Conservation (phyloP, 2,329 filamentous ascomycete species). For the Botrytis aclada region DNA sequence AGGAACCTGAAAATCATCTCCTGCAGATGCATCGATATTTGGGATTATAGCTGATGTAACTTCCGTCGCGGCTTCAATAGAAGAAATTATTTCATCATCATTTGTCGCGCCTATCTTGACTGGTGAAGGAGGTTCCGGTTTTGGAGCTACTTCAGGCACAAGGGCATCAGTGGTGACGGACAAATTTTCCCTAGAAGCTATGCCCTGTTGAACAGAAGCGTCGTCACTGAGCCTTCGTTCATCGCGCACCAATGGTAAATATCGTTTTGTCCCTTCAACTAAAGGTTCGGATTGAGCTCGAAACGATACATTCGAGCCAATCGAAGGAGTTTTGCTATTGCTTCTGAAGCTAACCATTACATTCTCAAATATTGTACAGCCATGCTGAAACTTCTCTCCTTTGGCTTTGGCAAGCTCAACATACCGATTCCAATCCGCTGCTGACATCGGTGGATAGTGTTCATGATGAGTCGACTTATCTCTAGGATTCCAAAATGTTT, state of each 20-base stretch:
- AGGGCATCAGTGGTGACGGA: slow-evolving; percentile 21
- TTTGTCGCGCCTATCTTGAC: not conserved
- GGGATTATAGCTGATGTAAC: not conserved
- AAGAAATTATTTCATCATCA: not conserved
- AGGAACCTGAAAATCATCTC: slow-evolving; percentile 34
- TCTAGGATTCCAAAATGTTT: slow-evolving; percentile 54
- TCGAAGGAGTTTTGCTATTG: slow-evolving; percentile 30
- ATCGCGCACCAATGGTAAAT: slow-evolving; percentile 34
- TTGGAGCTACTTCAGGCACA: slow-evolving; percentile 15
- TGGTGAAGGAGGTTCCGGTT: not conserved
- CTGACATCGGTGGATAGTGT: slow-evolving; percentile 62
- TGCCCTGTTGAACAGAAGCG: slow-evolving; percentile 4
- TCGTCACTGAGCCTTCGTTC: slow-evolving; percentile 30
- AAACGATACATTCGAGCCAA: slow-evolving; percentile 25
- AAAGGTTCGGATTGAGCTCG: slow-evolving; percentile 33
- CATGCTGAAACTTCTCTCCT: slow-evolving; percentile 53
- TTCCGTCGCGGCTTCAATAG: not conserved
- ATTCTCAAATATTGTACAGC: slow-evolving; percentile 45
- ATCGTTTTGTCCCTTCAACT: slow-evolving; percentile 28
- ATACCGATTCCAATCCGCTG: slow-evolving; percentile 56
- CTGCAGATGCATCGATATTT: slow-evolving; percentile 19
- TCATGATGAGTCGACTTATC: slow-evolving; percentile 58
- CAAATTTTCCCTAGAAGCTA: slow-evolving; percentile 14
- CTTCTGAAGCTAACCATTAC: slow-evolving; percentile 34
- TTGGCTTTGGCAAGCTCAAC: slow-evolving; percentile 48